phyloP scores from a whole-genome alignment of 1,284 basidiomycete species.

The Amylostereum areolatum region DNA sequence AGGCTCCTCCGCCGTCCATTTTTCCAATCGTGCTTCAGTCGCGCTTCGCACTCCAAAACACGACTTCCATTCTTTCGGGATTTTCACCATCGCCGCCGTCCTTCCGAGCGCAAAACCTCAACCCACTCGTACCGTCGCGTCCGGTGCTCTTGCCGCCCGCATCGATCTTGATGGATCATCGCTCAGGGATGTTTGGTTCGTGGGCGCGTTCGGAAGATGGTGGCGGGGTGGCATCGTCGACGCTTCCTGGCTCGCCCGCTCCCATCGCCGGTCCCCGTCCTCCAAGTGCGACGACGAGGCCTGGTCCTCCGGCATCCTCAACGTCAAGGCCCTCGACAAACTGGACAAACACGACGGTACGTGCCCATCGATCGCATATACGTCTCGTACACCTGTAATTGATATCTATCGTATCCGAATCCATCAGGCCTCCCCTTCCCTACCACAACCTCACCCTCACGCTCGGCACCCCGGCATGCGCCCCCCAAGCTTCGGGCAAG shows the following conservation, averaged over 20 bases:
- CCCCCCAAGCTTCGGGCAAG: slow-evolving; percentile 18
- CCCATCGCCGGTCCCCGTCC: slow-evolving; percentile 23
- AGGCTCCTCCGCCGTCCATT: slow-evolving; percentile 66
- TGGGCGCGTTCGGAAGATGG: slow-evolving; percentile 86
- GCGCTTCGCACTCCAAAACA: slow-evolving; percentile 93
- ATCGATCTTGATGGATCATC: slow-evolving; percentile 37
- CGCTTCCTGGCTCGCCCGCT: slow-evolving; percentile 63
- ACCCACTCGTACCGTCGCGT: slow-evolving; percentile 19
- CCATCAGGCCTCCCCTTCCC: slow-evolving; percentile 14
- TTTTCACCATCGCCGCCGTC: slow-evolving; percentile 83
- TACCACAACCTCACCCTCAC: slow-evolving; percentile 13
- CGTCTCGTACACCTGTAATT: too few relatives aligned
- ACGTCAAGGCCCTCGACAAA: slow-evolving; percentile 63
- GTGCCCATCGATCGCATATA: neutral
- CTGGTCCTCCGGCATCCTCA: slow-evolving; percentile 67
- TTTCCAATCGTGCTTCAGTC: slow-evolving; percentile 86
- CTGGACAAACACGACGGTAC: slow-evolving; percentile 56
- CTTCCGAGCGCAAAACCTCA: slow-evolving; percentile 39
- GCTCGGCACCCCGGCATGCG: slow-evolving; percentile 5
- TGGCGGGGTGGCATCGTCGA: slow-evolving; percentile 73
- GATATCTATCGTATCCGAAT: too few relatives aligned
- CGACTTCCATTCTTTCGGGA: slow-evolving; percentile 75
- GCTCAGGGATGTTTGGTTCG: slow-evolving; percentile 75
- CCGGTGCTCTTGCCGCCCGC: slow-evolving; percentile 20
- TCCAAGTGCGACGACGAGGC: slow-evolving; percentile 61